Percentiles rank a stretch among this genome's conserved stretches.
Conservation (phyloP, 306 rosid species). For the Trifolium fragiferum region DNA sequence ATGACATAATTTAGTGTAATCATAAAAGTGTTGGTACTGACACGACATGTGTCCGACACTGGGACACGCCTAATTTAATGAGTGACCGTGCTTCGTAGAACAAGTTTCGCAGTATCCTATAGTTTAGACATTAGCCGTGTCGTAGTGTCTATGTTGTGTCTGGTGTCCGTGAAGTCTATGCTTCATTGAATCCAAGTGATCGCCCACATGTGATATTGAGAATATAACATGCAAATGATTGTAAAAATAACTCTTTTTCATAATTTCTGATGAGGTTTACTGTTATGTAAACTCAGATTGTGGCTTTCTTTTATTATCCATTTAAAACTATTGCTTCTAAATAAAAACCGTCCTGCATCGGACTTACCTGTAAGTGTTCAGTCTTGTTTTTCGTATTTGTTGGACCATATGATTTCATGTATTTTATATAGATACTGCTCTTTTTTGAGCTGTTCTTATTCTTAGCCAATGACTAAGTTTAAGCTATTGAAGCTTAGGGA, state of each 20-base stretch:
- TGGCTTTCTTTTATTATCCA: background rate
- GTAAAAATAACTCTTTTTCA: background rate
- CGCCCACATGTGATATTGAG: constrained; percentile 1
- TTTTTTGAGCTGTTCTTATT: background rate
- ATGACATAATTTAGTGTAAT: no score
- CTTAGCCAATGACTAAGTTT: background rate
- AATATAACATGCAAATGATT: constrained; percentile 6
- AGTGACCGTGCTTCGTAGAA: background rate
- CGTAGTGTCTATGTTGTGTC: background rate
- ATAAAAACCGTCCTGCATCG: background rate
- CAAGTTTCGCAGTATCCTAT: background rate
- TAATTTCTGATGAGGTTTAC: constrained; percentile 2
- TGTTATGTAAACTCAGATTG: constrained; percentile 7
- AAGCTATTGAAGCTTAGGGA: background rate
- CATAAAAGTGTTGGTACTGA: no score
- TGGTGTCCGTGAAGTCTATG: background rate
- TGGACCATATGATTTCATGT: background rate
- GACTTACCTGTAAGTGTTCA: background rate
- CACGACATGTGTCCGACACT: no score
- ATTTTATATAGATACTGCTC: background rate
- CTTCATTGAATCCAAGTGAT: background rate
- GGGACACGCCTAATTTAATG: no score
- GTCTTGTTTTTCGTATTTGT: background rate
- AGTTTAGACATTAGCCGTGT: no score
- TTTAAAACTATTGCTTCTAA: background rate